Evolutionary conservation across 2,329 filamentous ascomycete species (phyloP).

Genomic region (Aspergillus glaucus): DNA sequence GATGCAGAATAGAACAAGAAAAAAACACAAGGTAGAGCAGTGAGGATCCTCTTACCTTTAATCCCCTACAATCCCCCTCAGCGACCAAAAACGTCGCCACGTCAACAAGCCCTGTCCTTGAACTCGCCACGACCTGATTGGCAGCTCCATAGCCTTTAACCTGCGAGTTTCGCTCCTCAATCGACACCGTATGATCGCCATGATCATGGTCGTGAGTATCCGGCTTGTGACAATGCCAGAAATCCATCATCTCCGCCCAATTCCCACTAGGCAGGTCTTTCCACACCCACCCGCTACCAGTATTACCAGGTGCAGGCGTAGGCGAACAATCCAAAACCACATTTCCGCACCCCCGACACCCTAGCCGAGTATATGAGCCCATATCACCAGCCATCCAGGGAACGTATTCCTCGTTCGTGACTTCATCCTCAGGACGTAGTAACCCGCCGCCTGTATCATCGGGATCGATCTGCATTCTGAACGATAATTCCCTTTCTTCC

Average conservation of each 20-base stretch:
- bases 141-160: constrained; percentile 78
- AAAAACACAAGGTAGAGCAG: background rate
- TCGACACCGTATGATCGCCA: constrained; percentile 25
- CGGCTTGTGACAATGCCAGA: constrained; percentile 99
- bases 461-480: constrained; percentile 47
- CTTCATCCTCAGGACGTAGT: constrained; percentile 12
- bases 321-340: constrained; percentile 21
- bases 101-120: constrained; percentile 71
- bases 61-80: constrained; percentile 55
- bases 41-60: constrained; percentile 28
- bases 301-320: background rate
- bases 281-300: constrained; percentile 52
- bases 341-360: constrained; percentile 34
- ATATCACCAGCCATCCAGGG: constrained; percentile 37
- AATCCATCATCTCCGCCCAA: constrained; percentile 99
- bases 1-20: constrained; percentile 2
- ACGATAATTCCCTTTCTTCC: constrained; percentile 39
- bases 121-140: constrained; percentile 61
- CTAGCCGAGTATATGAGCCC: constrained; percentile 23
- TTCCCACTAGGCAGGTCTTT: constrained; percentile 93
- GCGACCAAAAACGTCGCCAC: constrained; percentile 68
- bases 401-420: constrained; percentile 25
- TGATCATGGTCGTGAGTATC: constrained; percentile 43
- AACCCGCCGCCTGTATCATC: constrained; percentile 5
- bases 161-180: constrained; percentile 44